These are phyloP conservation scores for Chionographis japonica DNA, from an alignment of 106 monocot species.

Conservation along the genomic window DNA sequence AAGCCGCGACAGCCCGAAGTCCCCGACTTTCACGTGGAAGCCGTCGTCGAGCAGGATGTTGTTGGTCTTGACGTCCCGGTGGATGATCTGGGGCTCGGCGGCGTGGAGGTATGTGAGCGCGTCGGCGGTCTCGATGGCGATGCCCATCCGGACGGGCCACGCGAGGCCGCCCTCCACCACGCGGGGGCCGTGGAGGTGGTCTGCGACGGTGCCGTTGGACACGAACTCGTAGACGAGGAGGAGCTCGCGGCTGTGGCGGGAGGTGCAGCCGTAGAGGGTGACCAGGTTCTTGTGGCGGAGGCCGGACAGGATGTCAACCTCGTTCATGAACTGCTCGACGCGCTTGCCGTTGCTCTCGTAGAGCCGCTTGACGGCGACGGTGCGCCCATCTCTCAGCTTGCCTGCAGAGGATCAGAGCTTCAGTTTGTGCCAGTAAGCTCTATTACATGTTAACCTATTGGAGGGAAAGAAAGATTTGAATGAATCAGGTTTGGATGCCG, in stretches of 20 bases:
- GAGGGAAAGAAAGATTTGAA: not conserved
- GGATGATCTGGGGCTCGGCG: conserved; percentile 57
- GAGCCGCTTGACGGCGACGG: conserved; percentile 46
- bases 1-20: conserved; percentile 48
- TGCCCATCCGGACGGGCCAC: conserved; percentile 32
- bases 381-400: conserved; percentile 36
- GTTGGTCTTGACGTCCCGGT: conserved; percentile 72
- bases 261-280: conserved; percentile 55
- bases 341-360: conserved; percentile 47
- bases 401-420: conserved; percentile 10
- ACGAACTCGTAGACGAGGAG: conserved; percentile 58
- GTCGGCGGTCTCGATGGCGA: conserved; percentile 44
- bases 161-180: conserved; percentile 12
- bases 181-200: conserved; percentile 49
- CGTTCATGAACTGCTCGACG: conserved; percentile 56
- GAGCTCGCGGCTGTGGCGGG: conserved; percentile 44
- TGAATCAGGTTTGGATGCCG: too few relatives aligned
- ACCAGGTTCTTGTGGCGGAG: conserved; percentile 56
- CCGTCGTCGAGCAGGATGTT: conserved; percentile 59
- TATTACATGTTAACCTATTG: too few relatives aligned
- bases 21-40: conserved; percentile 53
- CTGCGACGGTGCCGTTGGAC: conserved; percentile 51
- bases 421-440: not conserved
- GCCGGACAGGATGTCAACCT: conserved; percentile 47
- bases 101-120: conserved; percentile 47